Evolutionary conservation across 2,329 filamentous ascomycete genomes (phyloP).

Genomic region (Colletotrichum siamense): DNA sequence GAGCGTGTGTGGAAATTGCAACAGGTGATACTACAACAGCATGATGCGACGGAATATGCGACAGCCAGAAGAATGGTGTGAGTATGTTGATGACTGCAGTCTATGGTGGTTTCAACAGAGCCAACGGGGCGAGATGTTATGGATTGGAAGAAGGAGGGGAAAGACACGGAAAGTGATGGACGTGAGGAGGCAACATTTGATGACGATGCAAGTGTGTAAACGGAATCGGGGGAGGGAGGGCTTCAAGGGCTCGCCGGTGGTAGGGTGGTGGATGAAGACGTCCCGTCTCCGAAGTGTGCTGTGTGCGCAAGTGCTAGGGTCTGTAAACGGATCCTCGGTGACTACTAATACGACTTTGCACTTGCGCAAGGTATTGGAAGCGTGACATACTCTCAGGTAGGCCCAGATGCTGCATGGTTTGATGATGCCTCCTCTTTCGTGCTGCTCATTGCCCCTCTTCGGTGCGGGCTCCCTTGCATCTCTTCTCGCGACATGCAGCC

Average conservation of each 20-base stretch:
- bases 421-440: constrained; percentile 15
- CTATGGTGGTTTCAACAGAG: neutral
- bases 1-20: neutral
- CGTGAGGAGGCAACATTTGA: constrained; percentile 9
- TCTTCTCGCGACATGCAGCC: constrained; percentile 16
- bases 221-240: constrained; percentile 3
- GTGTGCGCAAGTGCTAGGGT: constrained; percentile 8
- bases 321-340: neutral
- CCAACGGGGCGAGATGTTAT: neutral
- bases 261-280: neutral
- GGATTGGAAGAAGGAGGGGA: neutral
- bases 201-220: constrained; percentile 16
- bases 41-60: neutral
- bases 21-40: neutral
- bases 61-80: neutral
- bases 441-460: constrained; percentile 10
- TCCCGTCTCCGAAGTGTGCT: neutral
- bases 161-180: neutral
- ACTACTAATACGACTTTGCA: neutral
- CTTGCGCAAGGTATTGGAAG: neutral
- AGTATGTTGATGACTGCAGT: neutral
- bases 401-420: neutral
- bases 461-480: constrained; percentile 13
- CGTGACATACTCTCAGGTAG: neutral
- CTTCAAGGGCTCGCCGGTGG: neutral